Percentiles rank a stretch among this genome's conserved stretches.
These are phyloP conservation scores for Corrigiola litoralis DNA, from an alignment of 179 eudicot species.

Conservation along the genomic window DNA sequence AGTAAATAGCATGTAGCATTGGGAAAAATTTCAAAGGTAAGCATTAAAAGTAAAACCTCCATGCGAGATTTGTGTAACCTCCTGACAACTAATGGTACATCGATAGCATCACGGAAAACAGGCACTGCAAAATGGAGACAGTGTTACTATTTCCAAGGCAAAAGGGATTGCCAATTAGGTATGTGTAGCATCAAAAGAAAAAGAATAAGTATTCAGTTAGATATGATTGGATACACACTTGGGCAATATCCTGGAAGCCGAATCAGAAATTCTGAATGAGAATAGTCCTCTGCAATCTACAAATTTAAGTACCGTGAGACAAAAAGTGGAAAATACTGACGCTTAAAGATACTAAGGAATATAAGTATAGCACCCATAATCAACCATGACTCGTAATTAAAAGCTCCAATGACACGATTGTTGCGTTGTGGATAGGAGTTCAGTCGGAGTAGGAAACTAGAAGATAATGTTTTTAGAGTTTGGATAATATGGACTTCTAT, in stretches of 20 bases:
- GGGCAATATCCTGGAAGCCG: conserved; percentile 99
- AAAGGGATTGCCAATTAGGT: background rate
- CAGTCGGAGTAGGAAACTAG: too few relatives aligned
- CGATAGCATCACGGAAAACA: conserved; percentile 92
- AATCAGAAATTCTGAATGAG: conserved; percentile 91
- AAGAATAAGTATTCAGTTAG: background rate
- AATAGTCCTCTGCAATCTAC: conserved; percentile 98
- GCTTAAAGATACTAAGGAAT: background rate
- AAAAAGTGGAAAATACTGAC: conserved; percentile 1
- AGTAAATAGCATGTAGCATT: background rate
- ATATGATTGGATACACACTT: conserved; percentile 41
- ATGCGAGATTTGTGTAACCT: conserved; percentile 83
- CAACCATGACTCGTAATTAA: background rate
- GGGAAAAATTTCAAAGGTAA: conserved; percentile 3
- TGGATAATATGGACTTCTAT: too few relatives aligned
- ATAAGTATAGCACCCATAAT: background rate
- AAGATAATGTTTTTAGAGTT: too few relatives aligned
- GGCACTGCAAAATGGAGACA: conserved; percentile 61
- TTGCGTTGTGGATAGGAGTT: too few relatives aligned
- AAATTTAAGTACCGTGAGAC: conserved; percentile 11
- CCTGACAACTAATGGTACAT: conserved; percentile 94
- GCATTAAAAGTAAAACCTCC: conserved; percentile 50
- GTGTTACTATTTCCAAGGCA: background rate
- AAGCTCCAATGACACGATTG: conserved; percentile 3
- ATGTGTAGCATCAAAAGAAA: too few relatives aligned